Conservation (phyloP, 2,329 filamentous ascomycete genomes). For the Neocucurbitaria cava region DNA sequence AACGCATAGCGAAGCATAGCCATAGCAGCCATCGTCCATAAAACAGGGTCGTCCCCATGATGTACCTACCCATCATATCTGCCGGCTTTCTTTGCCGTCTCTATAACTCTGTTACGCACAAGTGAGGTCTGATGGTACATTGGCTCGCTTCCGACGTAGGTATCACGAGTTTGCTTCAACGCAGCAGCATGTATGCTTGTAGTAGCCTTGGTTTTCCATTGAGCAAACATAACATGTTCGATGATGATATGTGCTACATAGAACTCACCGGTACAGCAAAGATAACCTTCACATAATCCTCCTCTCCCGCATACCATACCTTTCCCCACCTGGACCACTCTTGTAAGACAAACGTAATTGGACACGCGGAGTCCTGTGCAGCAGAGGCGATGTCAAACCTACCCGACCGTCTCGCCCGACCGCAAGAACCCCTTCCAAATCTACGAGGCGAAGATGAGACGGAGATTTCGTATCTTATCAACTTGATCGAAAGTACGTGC, state of each 20-base stretch:
- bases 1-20: no score
- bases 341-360: no score
- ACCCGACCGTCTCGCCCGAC: slow-evolving; percentile 1
- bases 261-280: no score
- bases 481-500: slow-evolving; percentile 24
- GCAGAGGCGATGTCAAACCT: not conserved
- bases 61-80: not conserved
- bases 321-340: no score
- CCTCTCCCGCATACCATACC: not conserved
- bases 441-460: slow-evolving; percentile 29
- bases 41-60: no score
- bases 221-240: not conserved
- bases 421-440: slow-evolving; percentile 11
- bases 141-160: not conserved
- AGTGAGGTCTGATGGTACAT: not conserved
- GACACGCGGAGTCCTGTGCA: not conserved
- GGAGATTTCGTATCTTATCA: slow-evolving; percentile 16
- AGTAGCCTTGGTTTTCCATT: no score
- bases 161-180: not conserved
- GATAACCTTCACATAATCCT: not conserved
- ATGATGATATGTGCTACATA: not conserved
- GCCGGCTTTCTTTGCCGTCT: not conserved
- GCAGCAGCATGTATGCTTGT: not conserved
- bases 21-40: no score
- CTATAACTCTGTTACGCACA: not conserved